Base-by-base conservation (phyloP, 2,329 filamentous ascomycete species). In the Thermothelomyces thermophilus region DNA sequence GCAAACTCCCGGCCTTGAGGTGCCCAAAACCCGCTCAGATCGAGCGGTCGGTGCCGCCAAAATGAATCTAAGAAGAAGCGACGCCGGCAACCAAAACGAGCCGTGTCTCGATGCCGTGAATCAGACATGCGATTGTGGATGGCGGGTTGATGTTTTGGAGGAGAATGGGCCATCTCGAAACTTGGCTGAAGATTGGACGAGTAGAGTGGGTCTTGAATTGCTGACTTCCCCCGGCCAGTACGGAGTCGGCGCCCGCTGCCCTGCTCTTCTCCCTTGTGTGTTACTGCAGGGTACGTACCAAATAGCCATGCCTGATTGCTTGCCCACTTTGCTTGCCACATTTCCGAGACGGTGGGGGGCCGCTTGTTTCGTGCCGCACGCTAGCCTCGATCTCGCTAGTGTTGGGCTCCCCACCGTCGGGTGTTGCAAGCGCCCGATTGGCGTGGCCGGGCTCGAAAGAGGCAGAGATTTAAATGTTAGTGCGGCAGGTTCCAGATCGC, bases 191-290 rank as follows among this genome's bases (percentile, higher is more conserved):
- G 58, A 58, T 57, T 56, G 57, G 52, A 58, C 44, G 55, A 52
- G 48, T 46, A 31, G 50, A 35, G 52, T 56, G 58, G 57, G 57
- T 59, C 59, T 60, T 54, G 54, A 61, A 61, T 56, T 57, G 51
- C 48, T 50, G 42, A 43, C 44, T 24, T 16, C 41, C 41, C 5
- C 17, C 11, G 20, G 17, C 16, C 39, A 41, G 11, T 22, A 19
- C 37, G 5, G 19, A n/a, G n/a, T 14, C 16, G 39, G 20, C 24
- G n/a, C 26, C 16, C 24, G 11, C 8, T 11, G 17, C 14, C 20
- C 24, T 9, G 4, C 10, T 3, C 8, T n/a, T 41, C 39, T n/a
- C n/a, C 14, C n/a, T 41, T n/a, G 24, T 41, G 24, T 26, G 37
- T 19, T 22, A 19, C 36, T 14, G 19, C 16, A 9, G 24, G 24